Conservation (phyloP, 139 green algal genomes). For the Chlorella vulgaris region DNA sequence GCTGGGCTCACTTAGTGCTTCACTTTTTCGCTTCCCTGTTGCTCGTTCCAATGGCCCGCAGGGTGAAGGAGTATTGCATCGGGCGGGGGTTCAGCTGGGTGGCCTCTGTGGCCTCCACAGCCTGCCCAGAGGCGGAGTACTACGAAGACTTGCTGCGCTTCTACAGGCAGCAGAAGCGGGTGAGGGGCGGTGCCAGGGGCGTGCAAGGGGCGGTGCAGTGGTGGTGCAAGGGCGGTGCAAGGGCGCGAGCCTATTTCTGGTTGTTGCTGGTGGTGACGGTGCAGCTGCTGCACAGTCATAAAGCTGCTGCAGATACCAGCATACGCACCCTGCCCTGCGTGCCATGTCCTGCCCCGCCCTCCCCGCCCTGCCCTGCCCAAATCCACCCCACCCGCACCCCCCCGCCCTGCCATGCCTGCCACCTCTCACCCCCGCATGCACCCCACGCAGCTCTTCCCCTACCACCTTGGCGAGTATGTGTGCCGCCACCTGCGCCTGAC, state of each 20-base stretch:
- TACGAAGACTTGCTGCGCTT: conserved; percentile 86
- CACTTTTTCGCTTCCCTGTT: background rate
- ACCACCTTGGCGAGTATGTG: conserved; percentile 88
- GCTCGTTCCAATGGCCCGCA: conserved; percentile 42
- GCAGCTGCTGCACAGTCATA: no score
- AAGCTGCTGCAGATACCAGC: no score
- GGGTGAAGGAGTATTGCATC: conserved; percentile 87
- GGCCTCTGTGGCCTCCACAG: conserved; percentile 61
- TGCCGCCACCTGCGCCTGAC: conserved; percentile 85
- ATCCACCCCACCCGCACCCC: background rate
- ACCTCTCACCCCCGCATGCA: background rate
- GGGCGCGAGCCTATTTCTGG: no score
- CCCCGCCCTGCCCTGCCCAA: no score
- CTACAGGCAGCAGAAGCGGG: conserved; percentile 73
- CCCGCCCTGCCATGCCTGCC: background rate
- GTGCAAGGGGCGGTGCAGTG: background rate
- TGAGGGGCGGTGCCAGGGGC: conserved; percentile 20
- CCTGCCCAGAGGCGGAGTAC: conserved; percentile 83
- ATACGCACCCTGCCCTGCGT: no score
- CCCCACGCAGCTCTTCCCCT: conserved; percentile 72
- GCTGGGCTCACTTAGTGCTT: no score
- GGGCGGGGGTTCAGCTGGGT: conserved; percentile 74
- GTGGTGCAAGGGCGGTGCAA: background rate
- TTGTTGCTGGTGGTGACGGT: no score
- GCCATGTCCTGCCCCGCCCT: no score